phyloP scores from a whole-genome alignment of 805 yeast genomes.

The Saitoella complicata region DNA sequence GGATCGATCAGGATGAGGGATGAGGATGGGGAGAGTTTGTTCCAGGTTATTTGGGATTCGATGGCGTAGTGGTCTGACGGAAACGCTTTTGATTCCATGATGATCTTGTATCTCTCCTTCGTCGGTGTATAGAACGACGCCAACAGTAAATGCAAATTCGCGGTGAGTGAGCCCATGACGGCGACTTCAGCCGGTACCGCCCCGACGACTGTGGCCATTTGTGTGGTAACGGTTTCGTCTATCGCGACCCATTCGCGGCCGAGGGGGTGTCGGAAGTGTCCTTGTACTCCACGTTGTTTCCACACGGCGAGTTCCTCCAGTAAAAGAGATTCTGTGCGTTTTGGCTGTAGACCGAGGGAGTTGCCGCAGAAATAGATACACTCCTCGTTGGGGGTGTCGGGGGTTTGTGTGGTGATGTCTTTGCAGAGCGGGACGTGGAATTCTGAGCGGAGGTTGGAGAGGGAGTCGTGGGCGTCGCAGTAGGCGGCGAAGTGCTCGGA shows the following conservation, averaged over 20 bases:
- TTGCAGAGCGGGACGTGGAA: too few relatives aligned
- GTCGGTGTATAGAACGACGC: constrained; percentile 59
- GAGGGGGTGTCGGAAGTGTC: constrained; percentile 49
- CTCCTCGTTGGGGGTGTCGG: too few relatives aligned
- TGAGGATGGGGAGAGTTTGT: constrained; percentile 35
- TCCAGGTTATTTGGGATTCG: constrained; percentile 49
- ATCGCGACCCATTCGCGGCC: constrained; percentile 67
- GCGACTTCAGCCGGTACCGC: constrained; percentile 67
- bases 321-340: constrained; percentile 38
- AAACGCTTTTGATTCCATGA: constrained; percentile 76
- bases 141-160: constrained; percentile 61
- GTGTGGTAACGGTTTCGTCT: constrained; percentile 58
- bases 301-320: constrained; percentile 63
- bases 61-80: constrained; percentile 86
- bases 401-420: too few relatives aligned
- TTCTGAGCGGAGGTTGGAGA: too few relatives aligned
- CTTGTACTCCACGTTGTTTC: constrained; percentile 65
- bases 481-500: too few relatives aligned
- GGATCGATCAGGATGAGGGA: constrained; percentile 53
- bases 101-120: constrained; percentile 39
- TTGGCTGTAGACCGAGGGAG: constrained; percentile 86
- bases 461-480: too few relatives aligned
- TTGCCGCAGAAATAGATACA: constrained; percentile 68
- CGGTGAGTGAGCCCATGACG: constrained; percentile 71
- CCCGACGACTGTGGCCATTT: constrained; percentile 61